Evolutionary conservation across 495 filamentous ascomycete genomes (phyloP), one percentile per base, ranked within the genome.

Genomic region (Daldinia childiae): DNA sequence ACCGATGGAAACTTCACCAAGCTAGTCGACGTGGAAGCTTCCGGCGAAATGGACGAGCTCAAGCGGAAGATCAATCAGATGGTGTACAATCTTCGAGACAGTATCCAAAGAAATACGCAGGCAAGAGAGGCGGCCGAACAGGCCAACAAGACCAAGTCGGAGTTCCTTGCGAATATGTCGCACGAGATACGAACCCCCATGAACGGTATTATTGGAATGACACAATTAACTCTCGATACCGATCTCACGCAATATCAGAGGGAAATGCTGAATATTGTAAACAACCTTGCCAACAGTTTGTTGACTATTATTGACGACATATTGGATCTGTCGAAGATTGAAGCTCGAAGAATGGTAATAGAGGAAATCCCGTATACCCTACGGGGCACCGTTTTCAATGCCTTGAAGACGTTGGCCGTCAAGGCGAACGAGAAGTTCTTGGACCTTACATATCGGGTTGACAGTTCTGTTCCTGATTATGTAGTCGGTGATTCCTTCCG

Each of bases 21-120:
- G 74, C 87, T 96, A 48, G 96, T 99, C 73, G 97, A 94, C n/a
- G 95, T 99, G 51, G 95, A 97, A 77, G 96, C 95, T 27, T 97
- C 95, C 6, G 95, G 95, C 66, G 95, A 99, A 80, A 98, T 99
- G 95, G 96, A 98, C 82, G 95, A 98, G 74, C 85, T 99, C 76
- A 99, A 99, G 82, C 90, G 93, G 59, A 98, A 98, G 84, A 99
- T 99, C 85, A 99, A 98, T 74, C 92, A 95, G 82, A 99, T 99
- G 95, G 93, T 99, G 57, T 94, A 90, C 79, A 97, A 97, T 77
- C 81, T 99, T 67, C 86, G 95, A 64, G 95, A 98, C 79, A 95
- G 92, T 87, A 98, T 99, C 69, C 94, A 99, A 79, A 89, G 92
- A 78, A 99, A 98, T 79, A 98, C 93, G n/a, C 91, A 92, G 41